Evolutionary conservation across 2,329 filamentous ascomycete species (phyloP).

Genomic region (Cladosporium sp.): DNA sequence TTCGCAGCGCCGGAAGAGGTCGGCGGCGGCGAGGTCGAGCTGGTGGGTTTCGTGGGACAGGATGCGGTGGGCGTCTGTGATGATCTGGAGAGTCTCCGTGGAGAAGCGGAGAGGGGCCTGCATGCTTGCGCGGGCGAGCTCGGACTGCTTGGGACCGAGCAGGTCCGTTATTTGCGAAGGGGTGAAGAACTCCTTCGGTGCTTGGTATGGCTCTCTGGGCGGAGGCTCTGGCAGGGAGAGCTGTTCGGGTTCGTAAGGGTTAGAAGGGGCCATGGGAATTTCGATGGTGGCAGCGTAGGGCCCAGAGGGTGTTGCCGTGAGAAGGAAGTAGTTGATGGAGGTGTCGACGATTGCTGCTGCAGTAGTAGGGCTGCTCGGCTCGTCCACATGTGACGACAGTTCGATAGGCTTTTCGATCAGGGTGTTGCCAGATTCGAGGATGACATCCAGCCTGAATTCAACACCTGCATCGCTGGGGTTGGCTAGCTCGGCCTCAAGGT

Average conservation of each 20-base stretch:
- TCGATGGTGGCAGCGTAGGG: conserved; percentile 49
- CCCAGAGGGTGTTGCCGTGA: conserved; percentile 43
- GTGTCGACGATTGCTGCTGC: conserved; percentile 51
- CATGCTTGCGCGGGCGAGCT: conserved; percentile 51
- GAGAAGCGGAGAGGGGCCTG: conserved; percentile 65
- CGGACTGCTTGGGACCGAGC: conserved; percentile 39
- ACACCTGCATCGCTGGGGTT: conserved; percentile 46
- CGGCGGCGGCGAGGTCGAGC: conserved; percentile 63
- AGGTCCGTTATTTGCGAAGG: conserved; percentile 42
- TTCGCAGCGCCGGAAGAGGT: conserved; percentile 66
- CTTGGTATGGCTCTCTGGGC: conserved; percentile 49
- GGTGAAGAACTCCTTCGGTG: conserved; percentile 45
- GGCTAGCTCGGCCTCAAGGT: conserved; percentile 52
- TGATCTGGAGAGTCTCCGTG: conserved; percentile 62
- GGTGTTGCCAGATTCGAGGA: conserved; percentile 48
- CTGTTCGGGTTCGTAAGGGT: conserved; percentile 14
- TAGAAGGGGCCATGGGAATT: conserved; percentile 33
- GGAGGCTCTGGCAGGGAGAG: conserved; percentile 42
- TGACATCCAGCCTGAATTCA: conserved; percentile 50
- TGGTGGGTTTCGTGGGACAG: conserved; percentile 63
- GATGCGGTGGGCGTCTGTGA: conserved; percentile 67
- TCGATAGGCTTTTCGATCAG: conserved; percentile 43
- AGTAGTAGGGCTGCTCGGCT: conserved; percentile 25
- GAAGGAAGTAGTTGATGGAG: conserved; percentile 52
- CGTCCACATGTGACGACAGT: conserved; percentile 28